These are phyloP conservation scores for Suillus luteus DNA, from an alignment of 768 basidiomycete genomes.

Conservation along the genomic window DNA sequence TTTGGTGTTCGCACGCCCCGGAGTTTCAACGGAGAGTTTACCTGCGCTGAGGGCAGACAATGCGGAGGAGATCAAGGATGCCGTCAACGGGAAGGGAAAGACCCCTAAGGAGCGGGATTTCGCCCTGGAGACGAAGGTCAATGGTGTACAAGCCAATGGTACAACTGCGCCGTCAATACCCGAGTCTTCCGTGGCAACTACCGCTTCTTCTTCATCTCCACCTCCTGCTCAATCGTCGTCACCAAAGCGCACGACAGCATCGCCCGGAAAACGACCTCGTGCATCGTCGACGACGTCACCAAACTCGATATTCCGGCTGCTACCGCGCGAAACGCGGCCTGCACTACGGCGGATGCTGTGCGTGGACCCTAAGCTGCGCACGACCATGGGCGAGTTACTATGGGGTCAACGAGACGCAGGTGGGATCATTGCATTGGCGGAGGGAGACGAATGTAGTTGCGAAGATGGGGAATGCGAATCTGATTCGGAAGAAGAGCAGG, in stretches of 20 bases:
- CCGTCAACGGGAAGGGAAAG: conserved; percentile 2
- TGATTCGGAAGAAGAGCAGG: conserved; percentile 40
- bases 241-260: conserved; percentile 65
- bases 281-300: conserved; percentile 30
- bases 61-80: conserved; percentile 1
- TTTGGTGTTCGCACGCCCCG: conserved; percentile 72
- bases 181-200: conserved; percentile 22
- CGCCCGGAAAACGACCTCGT: conserved; percentile 22
- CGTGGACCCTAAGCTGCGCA: conserved; percentile 85
- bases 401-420: conserved; percentile 76
- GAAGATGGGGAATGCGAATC: conserved; percentile 35
- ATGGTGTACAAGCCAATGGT: background rate
- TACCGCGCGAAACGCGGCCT: conserved; percentile 90
- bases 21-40: conserved; percentile 73
- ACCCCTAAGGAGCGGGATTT: background rate
- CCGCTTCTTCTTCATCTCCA: conserved; percentile 34
- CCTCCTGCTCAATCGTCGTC: conserved; percentile 46
- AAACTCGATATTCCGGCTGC: conserved; percentile 93
- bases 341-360: conserved; percentile 93
- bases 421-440: conserved; percentile 54
- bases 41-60: conserved; percentile 26
- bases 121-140: conserved; percentile 8
- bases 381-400: conserved; percentile 90
- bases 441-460: conserved; percentile 65
- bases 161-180: conserved; percentile 2